These are phyloP conservation scores for Pachysandra terminalis DNA, from an alignment of 164 flowering plant genomes.

Conservation along the genomic window DNA sequence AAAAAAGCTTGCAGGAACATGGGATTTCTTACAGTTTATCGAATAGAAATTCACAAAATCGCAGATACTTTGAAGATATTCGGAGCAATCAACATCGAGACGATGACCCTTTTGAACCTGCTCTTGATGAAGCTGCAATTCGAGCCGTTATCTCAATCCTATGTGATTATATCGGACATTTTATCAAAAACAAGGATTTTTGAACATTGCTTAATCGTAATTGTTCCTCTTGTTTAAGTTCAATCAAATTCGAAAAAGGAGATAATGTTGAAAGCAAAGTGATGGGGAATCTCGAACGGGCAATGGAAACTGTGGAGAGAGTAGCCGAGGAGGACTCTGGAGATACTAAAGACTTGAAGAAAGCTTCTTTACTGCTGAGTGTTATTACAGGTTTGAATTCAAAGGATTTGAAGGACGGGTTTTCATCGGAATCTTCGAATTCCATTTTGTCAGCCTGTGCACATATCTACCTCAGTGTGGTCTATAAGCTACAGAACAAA, in stretches of 20 bases:
- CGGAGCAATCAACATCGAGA: slow-evolving; percentile 16
- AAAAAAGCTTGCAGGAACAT: slow-evolving; percentile 19
- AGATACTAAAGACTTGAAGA: slow-evolving; percentile 46
- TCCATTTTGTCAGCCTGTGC: slow-evolving; percentile 73
- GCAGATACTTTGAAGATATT: slow-evolving; percentile 24
- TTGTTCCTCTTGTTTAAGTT: slow-evolving; percentile 44
- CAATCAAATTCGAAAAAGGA: slow-evolving; percentile 27
- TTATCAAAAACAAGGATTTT: slow-evolving; percentile 44
- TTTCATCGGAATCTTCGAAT: slow-evolving; percentile 54
- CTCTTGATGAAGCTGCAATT: slow-evolving; percentile 71
- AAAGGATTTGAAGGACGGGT: slow-evolving; percentile 51
- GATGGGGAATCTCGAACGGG: slow-evolving; percentile 48
- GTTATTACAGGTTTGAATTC: slow-evolving; percentile 60
- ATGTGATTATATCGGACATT: slow-evolving; percentile 39
- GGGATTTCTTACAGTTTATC: slow-evolving; percentile 13
- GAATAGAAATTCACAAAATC: slow-evolving; percentile 17
- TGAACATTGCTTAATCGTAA: slow-evolving; percentile 32
- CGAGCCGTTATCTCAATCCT: slow-evolving; percentile 63
- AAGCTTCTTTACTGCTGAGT: slow-evolving; percentile 55
- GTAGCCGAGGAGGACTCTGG: slow-evolving; percentile 40
- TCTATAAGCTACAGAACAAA: slow-evolving; percentile 64
- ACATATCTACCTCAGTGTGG: slow-evolving; percentile 67
- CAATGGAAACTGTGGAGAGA: slow-evolving; percentile 50
- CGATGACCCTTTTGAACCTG: slow-evolving; percentile 27
- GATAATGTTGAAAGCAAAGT: slow-evolving; percentile 32